Evolutionary conservation across 2,329 filamentous ascomycete genomes (phyloP).

Genomic region (Sporothrix curviconia): DNA sequence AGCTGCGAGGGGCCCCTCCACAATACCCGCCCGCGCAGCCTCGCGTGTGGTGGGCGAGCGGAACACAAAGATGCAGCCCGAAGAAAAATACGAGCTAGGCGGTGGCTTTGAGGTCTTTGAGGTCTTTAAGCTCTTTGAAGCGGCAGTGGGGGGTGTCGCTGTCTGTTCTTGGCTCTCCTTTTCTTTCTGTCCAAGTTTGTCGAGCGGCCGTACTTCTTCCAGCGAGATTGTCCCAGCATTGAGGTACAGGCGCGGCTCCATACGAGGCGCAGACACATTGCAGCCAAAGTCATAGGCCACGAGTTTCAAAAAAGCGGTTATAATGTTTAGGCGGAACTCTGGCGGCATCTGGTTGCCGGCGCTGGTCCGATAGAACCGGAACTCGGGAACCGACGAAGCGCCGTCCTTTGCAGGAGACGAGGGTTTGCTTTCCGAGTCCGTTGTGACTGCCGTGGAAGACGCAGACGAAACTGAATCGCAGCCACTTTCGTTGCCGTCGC

Average conservation of each 20-base stretch:
- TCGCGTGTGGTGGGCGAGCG: slow-evolving; percentile 55
- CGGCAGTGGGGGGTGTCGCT: background rate
- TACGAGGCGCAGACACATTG: slow-evolving; percentile 49
- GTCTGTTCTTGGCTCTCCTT: background rate
- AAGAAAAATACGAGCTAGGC: slow-evolving; percentile 49
- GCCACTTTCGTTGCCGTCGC: slow-evolving; percentile 4
- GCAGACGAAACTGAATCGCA: slow-evolving; percentile 14
- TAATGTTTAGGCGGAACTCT: slow-evolving; percentile 50
- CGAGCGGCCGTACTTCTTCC: background rate
- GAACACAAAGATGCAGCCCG: slow-evolving; percentile 53
- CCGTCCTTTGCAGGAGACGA: slow-evolving; percentile 15
- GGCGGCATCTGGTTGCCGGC: slow-evolving; percentile 51
- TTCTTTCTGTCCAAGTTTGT: background rate
- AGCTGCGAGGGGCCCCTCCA: slow-evolving; percentile 57
- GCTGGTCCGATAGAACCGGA: slow-evolving; percentile 38
- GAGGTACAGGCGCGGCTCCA: slow-evolving; percentile 54
- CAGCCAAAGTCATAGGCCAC: slow-evolving; percentile 61
- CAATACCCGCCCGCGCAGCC: slow-evolving; percentile 50
- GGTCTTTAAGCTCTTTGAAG: too few relatives aligned
- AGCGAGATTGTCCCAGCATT: slow-evolving; percentile 20
- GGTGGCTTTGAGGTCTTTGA: background rate
- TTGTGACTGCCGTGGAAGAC: slow-evolving; percentile 13
- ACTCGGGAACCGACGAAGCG: slow-evolving; percentile 8
- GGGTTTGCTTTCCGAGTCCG: slow-evolving; percentile 15
- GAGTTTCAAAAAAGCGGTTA: slow-evolving; percentile 56